Evolutionary conservation across 768 basidiomycete genomes (phyloP), one percentile per base, ranked within the genome.

Genomic region (Tulasnella sp.): DNA sequence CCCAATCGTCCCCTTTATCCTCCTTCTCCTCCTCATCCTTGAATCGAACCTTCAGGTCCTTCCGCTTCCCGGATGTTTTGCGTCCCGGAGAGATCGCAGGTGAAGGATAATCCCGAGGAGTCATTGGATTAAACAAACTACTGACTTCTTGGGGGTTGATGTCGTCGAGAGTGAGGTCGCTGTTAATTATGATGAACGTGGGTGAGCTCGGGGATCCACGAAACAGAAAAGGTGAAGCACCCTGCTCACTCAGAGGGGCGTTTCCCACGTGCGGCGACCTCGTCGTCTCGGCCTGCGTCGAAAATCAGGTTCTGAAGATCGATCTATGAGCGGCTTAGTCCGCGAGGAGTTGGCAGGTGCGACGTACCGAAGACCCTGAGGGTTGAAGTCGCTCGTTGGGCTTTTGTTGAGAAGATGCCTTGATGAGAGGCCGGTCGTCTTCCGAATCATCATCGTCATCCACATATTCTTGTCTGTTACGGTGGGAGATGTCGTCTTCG

Each of bases 31-130:
- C 42, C 14, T 48, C 73, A 16, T 38, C 71, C 24, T 74, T 74
- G 44, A 74, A 74, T 46, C 73, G 73, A 34, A 77, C 76, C 27
- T 56, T 39, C 56, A 62, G n/a, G 76, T 62, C 76, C 42, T 62
- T 77, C n/a, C 76, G 76, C 16, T 62, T 71, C 46, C 46, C 34
- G 1, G 46, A 19, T 8, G 36, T 39, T 36, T 77, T 56, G 1
- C 52, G 38, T 40, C 46, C 40, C 7, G 56, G 46, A 40, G 38
- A 58, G n/a, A 38, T 77, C 19, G 62, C 62, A 34, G 62, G 62
- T 34, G 62, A 68, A 31, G 62, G 62, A 36, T 68, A 68, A 34
- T 68, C 62, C 18, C 62, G 62, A 16, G 62, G 62, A 27, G 62
- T 68, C 27, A 68, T 27, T 12, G 62, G 62, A 36, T 19, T 68